These are phyloP conservation scores for Microbotryum lychnidis-dioicae DNA, from an alignment of 1,284 basidiomycete genomes.

Conservation along the genomic window DNA sequence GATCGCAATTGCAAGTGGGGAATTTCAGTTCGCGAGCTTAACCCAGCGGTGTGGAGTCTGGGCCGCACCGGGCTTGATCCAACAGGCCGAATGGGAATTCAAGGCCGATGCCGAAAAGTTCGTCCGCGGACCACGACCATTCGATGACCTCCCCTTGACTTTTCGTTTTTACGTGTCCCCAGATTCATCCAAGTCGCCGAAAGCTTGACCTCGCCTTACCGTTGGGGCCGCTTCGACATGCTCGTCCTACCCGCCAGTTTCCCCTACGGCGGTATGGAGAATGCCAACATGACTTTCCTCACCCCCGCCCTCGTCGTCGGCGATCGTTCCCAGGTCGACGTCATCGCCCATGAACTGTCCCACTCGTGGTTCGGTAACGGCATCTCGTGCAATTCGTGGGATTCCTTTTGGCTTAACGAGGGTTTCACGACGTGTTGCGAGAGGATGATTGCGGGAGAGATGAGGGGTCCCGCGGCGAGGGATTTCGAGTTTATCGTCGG, in stretches of 20 bases:
- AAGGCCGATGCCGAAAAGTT: constrained; percentile 69
- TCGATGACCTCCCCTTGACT: not conserved
- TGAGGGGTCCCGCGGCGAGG: constrained; percentile 70
- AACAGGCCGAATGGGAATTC: constrained; percentile 79
- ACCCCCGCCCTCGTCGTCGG: constrained; percentile 56
- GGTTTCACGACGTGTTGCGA: constrained; percentile 85
- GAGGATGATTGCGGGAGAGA: constrained; percentile 62
- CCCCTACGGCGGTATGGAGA: constrained; percentile 67
- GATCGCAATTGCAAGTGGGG: constrained; percentile 76
- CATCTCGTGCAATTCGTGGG: constrained; percentile 36
- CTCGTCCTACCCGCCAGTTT: constrained; percentile 90
- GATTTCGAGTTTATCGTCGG: constrained; percentile 75
- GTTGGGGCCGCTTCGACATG: constrained; percentile 83
- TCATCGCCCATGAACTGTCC: constrained; percentile 55
- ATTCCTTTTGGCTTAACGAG: constrained; percentile 89
- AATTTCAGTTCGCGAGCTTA: constrained; percentile 47
- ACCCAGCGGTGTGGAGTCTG: constrained; percentile 59
- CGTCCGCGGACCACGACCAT: constrained; percentile 10
- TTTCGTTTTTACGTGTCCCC: constrained; percentile 4
- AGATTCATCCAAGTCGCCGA: constrained; percentile 74
- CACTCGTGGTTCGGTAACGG: constrained; percentile 44
- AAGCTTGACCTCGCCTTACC: constrained; percentile 59
- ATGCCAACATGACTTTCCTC: constrained; percentile 74
- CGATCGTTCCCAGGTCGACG: constrained; percentile 76
- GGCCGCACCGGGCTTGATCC: constrained; percentile 77